Base-by-base conservation (phyloP, 306 rosid genomes). In the Ochetophila trinervis region DNA sequence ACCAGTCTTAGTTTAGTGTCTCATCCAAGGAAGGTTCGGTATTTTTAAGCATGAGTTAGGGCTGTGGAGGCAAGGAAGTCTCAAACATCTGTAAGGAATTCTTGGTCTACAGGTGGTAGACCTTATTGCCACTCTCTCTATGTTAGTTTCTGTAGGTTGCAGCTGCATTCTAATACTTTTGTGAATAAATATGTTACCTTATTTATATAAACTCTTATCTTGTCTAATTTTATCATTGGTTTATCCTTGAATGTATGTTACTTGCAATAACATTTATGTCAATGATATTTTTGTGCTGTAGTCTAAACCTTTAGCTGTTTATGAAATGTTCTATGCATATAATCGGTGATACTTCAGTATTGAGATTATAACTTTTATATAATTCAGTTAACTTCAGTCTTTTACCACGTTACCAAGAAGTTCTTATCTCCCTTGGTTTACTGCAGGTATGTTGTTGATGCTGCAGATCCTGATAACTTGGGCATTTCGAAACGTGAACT, bases 371-470 rank as follows among this genome's bases (percentile, higher is more conserved):
- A 20, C 5, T 42, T 44, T 32, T 30, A 35, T 57, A 19, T 27
- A 64, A 27, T 50, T 57, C 12, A 8, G 9, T n/a, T 5, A 14
- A 4, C 9, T 27, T 44, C 3, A 63, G 18, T 57, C 17, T 32
- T 12, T 42, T 48, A 36, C 19, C 22, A 11, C 54, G 18, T 19
- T 11, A 12, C 51, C 48, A 14, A 57, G 19, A 22, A 74, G 53
- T 34, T 66, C 48, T 22, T 5, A 22, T 40, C 44, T 18, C 32
- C 53, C 70, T 44, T 76, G 69, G 24, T 73, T 72, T 78, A 24
- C 70, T 75, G 76, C 84, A 90, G 97, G 57, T 90, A 90, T 67
- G 97, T 90, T 67, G 95, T 90, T 72, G 97, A 90, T 87, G 97
- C 92, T 60, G 97, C 97, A 27, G 95, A 90, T 80, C 87, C 86